phyloP scores from a whole-genome alignment of 805 yeast species.

The Metschnikowia peoriensis region DNA sequence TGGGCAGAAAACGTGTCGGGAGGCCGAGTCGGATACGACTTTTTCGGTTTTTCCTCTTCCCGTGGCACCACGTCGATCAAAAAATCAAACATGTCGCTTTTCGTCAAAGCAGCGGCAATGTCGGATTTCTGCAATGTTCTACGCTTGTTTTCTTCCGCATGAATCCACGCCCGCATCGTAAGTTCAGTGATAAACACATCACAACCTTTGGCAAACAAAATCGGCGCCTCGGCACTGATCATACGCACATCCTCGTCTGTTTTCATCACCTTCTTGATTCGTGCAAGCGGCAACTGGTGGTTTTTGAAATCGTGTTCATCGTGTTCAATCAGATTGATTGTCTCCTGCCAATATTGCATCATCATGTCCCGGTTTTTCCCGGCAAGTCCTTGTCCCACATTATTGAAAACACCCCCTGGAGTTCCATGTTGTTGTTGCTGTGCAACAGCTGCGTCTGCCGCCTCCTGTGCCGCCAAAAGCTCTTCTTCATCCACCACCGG shows the following conservation, averaged over 20 bases:
- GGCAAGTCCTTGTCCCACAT: conserved; percentile 69
- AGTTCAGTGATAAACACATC: conserved; percentile 95
- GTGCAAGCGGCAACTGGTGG: conserved; percentile 91
- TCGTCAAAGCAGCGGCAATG: conserved; percentile 91
- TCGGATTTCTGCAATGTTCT: conserved; percentile 92
- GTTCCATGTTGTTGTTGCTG: conserved; percentile 38
- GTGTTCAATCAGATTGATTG: conserved; percentile 87
- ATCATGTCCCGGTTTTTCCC: conserved; percentile 71
- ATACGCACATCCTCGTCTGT: conserved; percentile 95
- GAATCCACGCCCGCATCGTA: conserved; percentile 99
- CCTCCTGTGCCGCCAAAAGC: conserved; percentile 44
- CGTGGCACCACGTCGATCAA: conserved; percentile 94
- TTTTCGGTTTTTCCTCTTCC: conserved; percentile 67
- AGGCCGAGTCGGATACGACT: conserved; percentile 22
- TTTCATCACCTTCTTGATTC: conserved; percentile 97
- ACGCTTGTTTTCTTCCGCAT: conserved; percentile 94
- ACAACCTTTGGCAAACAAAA: conserved; percentile 95
- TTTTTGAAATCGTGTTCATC: conserved; percentile 89
- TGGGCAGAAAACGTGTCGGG: conserved; percentile 21
- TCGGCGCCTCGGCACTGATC: conserved; percentile 99
- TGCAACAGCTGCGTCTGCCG: conserved; percentile 47
- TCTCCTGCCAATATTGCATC: conserved; percentile 97
- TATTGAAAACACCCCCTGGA: conserved; percentile 69
- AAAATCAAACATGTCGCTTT: conserved; percentile 96
- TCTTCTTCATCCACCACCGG: conserved; percentile 40